These are phyloP conservation scores for Mycena pura DNA, from an alignment of 768 basidiomycete species.

Conservation along the genomic window DNA sequence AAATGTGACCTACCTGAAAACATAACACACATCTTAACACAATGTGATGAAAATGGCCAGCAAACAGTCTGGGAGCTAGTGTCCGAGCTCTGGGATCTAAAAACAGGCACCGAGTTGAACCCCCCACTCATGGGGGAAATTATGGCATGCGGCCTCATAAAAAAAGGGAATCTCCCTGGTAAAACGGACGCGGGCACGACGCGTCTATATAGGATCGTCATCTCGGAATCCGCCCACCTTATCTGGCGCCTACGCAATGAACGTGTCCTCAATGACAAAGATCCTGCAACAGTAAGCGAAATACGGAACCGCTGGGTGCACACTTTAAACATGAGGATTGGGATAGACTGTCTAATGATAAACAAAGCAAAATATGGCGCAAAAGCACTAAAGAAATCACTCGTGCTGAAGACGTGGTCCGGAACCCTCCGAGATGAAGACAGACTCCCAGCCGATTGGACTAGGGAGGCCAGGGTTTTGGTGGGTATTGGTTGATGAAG, in stretches of 20 bases:
- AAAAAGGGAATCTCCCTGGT: background rate
- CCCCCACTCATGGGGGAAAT: background rate
- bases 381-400: background rate
- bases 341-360: background rate
- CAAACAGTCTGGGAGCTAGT: background rate
- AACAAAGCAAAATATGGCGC: conserved; percentile 12
- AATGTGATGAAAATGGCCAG: no score
- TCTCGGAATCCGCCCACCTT: conserved; percentile 12
- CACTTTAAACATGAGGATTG: background rate
- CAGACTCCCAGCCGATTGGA: conserved; percentile 21
- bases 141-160: conserved; percentile 8
- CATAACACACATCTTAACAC: no score
- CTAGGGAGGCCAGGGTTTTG: conserved; percentile 22
- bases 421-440: conserved; percentile 1
- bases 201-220: conserved; percentile 3
- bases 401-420: conserved; percentile 18
- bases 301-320: background rate
- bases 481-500: no score
- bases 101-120: background rate
- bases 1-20: no score
- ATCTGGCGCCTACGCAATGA: conserved; percentile 8
- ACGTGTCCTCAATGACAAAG: background rate
- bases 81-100: no score
- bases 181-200: background rate
- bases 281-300: no score